Evolutionary conservation across 495 filamentous ascomycete genomes (phyloP), one percentile per base, ranked within the genome.

Genomic region (Lineolata rhizophorae): DNA sequence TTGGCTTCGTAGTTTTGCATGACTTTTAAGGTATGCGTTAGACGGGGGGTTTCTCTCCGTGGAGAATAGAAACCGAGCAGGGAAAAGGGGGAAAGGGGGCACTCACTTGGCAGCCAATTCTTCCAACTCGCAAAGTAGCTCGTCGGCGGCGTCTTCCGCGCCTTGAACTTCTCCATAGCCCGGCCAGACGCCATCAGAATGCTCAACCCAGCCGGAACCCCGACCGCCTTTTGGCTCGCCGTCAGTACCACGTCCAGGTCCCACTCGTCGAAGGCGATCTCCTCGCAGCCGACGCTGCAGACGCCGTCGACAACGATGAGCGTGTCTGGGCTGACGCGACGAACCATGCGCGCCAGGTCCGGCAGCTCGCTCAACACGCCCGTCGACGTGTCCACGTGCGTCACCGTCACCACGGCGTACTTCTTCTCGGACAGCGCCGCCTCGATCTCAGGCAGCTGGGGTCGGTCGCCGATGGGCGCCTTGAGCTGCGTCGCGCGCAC

Each of bases 1-100:
- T 77, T 74, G 42, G 78, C 79, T 59, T 97, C 87, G 58, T 97
- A 97, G 51, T 93, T 93, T 59, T 84, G 70, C 87, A 97, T 95
- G 48, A 97, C 66, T 74, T 30, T 8, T 22, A 18, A 19, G n/a
- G n/a, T n/a, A n/a, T n/a, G n/a, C n/a, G n/a, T n/a, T n/a, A n/a
- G n/a, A n/a, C n/a, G n/a, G n/a, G n/a, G n/a, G n/a, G n/a, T n/a
- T n/a, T n/a, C n/a, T n/a, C n/a, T n/a, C n/a, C n/a, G n/a, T n/a
- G n/a, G n/a, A n/a, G n/a, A n/a, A n/a, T n/a, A n/a, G n/a, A n/a
- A 33, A 10, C 22, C 9, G 6, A 16, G 3, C 9, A 17, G 13
- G 8, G 9, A 24, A 30, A 13, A 30, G 24, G 12, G 20, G 3
- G 34, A 20, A 13, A 26, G n/a, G n/a, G n/a, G 15, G 9, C 8